Evolutionary conservation across 345 rosid species (phyloP), one percentile per base, ranked within the genome.

Genomic region (Dimocarpus longan): DNA sequence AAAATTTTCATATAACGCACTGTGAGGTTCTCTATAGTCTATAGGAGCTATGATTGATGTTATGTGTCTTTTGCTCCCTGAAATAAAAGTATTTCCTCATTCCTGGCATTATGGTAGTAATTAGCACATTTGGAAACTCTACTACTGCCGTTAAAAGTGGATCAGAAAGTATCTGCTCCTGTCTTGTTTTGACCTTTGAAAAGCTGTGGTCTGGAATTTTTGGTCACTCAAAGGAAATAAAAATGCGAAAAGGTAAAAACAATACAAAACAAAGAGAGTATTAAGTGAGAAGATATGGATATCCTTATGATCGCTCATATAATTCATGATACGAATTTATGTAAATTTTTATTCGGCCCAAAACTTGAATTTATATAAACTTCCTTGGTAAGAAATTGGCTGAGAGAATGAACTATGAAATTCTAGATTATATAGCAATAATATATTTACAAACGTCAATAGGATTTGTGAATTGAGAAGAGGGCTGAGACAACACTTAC

Each of bases 101-200:
- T 40, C 16, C n/a, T 6, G 13, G 32, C 32, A 63, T 65, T 28
- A 26, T 65, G 43, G 21, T 26, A 48, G 32, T 50, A 64, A 65
- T 48, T 75, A 63, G 10, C 37, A 46, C 32, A 28, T 65, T 11
- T 48, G 44, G 26, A 54, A 18, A 57, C 28, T 56, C 60, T 37
- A 3, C 66, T 37, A 5, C 22, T 37, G 76, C 66, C 11, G 76
- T 8, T 57, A 13, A 19, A 72, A 56, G 48, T 71, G 22, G 43
- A 28, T 71, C 28, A 6, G 18, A 52, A 32, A 32, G 37, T 32
- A 32, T 32, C 37, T 32, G 37, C 37, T 28, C 42, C 63, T 56
- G 28, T 39, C 44, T 72, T 56, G 48, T 57, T 69, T 43, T 69
- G 50, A 44, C 18, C 73, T 69, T 22, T 69, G 37, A 69, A 11